phyloP scores from a whole-genome alignment of 2,329 filamentous ascomycete genomes.

The Botrytis tulipae region DNA sequence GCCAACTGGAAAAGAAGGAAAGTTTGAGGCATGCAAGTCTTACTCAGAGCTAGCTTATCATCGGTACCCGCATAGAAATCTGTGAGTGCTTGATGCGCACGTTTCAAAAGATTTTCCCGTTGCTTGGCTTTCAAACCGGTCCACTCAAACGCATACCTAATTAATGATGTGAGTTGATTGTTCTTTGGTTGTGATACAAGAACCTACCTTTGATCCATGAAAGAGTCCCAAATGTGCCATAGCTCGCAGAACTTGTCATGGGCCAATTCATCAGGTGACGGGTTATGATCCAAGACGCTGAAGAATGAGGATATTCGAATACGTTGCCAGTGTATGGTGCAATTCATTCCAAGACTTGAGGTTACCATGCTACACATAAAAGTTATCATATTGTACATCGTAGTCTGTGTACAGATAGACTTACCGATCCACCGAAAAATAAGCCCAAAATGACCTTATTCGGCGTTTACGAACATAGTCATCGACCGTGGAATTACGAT shows the following conservation, averaged over 20 bases:
- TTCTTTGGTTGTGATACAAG: neutral
- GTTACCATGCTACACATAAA: constrained; percentile 20
- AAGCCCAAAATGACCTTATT: constrained; percentile 26
- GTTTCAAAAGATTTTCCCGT: constrained; percentile 1
- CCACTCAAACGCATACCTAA: constrained; percentile 4
- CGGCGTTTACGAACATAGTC: constrained; percentile 11
- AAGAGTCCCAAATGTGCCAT: constrained; percentile 29
- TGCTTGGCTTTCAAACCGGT: neutral
- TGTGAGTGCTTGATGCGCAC: constrained; percentile 3
- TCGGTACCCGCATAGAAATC: neutral
- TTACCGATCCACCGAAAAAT: constrained; percentile 27
- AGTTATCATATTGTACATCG: neutral
- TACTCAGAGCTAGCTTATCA: neutral
- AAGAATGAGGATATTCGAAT: constrained; percentile 19
- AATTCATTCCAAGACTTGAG: constrained; percentile 26
- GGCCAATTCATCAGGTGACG: constrained; percentile 22
- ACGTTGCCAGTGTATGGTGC: constrained; percentile 27
- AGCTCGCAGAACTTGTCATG: constrained; percentile 22
- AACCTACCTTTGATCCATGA: constrained; percentile 26
- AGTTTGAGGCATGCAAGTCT: constrained; percentile 8
- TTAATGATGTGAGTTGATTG: neutral
- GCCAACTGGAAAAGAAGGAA: constrained; percentile 8
- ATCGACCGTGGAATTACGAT: neutral
- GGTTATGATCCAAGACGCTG: neutral
- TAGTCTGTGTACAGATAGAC: neutral